These are phyloP conservation scores for Mycena vulgaris DNA, from an alignment of 768 basidiomycete species.

Conservation along the genomic window DNA sequence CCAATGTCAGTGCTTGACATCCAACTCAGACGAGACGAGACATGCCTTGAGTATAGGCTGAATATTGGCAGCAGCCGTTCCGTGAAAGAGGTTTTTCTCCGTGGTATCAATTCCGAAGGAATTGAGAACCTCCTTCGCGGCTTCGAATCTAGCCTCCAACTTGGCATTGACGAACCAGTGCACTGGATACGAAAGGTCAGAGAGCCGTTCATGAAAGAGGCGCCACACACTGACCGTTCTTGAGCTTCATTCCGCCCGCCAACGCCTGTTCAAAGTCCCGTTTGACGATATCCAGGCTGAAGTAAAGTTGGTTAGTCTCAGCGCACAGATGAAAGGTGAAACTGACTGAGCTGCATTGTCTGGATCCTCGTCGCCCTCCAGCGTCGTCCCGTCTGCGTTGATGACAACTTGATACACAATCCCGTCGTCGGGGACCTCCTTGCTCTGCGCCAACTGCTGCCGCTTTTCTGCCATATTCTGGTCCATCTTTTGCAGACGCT, in stretches of 20 bases:
- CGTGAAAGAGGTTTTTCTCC: conserved; percentile 21
- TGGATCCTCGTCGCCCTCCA: conserved; percentile 34
- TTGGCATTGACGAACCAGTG: too few relatives aligned
- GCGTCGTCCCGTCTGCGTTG: conserved; percentile 31
- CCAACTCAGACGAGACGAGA: too few relatives aligned
- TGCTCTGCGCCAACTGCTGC: background rate
- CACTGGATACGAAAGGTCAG: too few relatives aligned
- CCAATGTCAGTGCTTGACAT: background rate
- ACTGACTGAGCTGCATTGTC: conserved; percentile 32
- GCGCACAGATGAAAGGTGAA: background rate
- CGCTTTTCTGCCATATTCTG: conserved; percentile 25
- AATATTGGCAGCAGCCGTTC: conserved; percentile 6
- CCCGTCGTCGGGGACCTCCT: conserved; percentile 29
- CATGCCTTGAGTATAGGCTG: conserved; percentile 3
- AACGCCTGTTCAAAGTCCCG: conserved; percentile 28
- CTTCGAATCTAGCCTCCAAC: background rate
- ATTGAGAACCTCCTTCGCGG: background rate
- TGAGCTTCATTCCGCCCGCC: conserved; percentile 9
- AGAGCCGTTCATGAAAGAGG: too few relatives aligned
- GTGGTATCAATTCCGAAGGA: conserved; percentile 3
- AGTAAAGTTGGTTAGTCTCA: background rate
- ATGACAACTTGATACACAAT: conserved; percentile 25
- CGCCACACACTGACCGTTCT: too few relatives aligned
- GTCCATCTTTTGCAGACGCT: conserved; percentile 26
- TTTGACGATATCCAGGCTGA: conserved; percentile 29